Evolutionary conservation across 2,329 filamentous ascomycete species (phyloP).

Genomic region (Colletotrichum sansevieriae): DNA sequence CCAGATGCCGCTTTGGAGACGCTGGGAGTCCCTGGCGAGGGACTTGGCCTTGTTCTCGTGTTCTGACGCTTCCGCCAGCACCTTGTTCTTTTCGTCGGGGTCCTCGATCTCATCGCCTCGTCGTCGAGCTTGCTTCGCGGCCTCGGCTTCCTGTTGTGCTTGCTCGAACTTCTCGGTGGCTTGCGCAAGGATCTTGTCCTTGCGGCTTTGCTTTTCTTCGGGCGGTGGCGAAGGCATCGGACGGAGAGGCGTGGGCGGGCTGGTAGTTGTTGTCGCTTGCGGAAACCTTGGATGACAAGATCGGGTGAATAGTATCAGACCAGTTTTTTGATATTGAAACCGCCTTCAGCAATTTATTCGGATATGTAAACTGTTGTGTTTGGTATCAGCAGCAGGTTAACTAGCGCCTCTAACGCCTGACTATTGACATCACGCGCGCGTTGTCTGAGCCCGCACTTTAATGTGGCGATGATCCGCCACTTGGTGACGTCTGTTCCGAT

Average conservation of each 20-base stretch:
- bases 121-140: constrained; percentile 18
- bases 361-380: neutral
- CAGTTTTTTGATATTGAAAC: too few species aligned
- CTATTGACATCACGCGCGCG: constrained; percentile 33
- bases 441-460: neutral
- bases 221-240: constrained; percentile 28
- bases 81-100: constrained; percentile 31
- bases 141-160: constrained; percentile 26
- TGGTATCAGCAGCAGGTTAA: constrained; percentile 5
- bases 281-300: neutral
- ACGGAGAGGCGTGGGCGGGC: neutral
- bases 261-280: neutral
- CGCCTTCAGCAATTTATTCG: neutral
- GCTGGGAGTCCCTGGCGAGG: constrained; percentile 17
- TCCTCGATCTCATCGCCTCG: constrained; percentile 28
- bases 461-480: constrained; percentile 27
- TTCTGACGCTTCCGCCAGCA: constrained; percentile 30
- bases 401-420: constrained; percentile 3
- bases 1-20: constrained; percentile 35
- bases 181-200: constrained; percentile 33
- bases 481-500: constrained; percentile 7
- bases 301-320: neutral
- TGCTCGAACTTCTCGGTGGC: constrained; percentile 34
- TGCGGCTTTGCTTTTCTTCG: constrained; percentile 26
- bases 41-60: constrained; percentile 31